Conservation (phyloP, 2,329 filamentous ascomycete species). For the Colletotrichum salicis region DNA sequence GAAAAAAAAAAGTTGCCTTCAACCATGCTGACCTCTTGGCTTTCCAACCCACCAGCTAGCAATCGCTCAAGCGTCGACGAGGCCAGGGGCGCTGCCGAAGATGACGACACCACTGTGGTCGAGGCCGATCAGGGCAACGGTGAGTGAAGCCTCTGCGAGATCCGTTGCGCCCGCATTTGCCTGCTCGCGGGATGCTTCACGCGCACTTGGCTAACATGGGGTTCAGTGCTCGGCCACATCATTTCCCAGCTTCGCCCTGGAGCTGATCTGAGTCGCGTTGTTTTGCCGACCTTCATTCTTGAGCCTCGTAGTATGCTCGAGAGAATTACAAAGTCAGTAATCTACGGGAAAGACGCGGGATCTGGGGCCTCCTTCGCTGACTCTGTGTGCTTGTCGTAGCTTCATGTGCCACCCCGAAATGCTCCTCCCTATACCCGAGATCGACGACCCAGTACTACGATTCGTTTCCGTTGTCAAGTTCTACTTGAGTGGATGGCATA, state of each 20-base stretch:
- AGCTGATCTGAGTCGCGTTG: constrained; percentile 93
- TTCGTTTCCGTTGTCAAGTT: constrained; percentile 98
- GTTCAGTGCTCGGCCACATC: constrained; percentile 89
- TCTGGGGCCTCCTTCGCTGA: constrained; percentile 20
- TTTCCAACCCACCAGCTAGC: constrained; percentile 51
- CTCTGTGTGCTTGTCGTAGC: constrained; percentile 57
- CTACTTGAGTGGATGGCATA: constrained; percentile 98
- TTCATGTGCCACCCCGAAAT: constrained; percentile 99
- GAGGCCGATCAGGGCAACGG: constrained; percentile 95
- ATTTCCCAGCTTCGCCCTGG: constrained; percentile 96
- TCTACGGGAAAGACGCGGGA: not conserved
- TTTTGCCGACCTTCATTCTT: constrained; percentile 95
- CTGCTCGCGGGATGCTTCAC: not conserved
- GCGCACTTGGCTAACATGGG: constrained; percentile 16
- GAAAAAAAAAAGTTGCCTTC: constrained; percentile 21
- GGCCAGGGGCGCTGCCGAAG: constrained; percentile 56
- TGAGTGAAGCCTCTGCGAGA: constrained; percentile 55
- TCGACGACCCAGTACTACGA: constrained; percentile 88
- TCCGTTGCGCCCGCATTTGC: not conserved
- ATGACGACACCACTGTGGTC: constrained; percentile 83
- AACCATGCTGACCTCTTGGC: constrained; percentile 56
- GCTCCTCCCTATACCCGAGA: constrained; percentile 84
- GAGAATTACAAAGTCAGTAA: constrained; percentile 91
- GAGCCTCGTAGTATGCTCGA: constrained; percentile 98
- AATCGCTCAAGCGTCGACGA: constrained; percentile 69